phyloP scores from a whole-genome alignment of 2,329 filamentous ascomycete genomes.

The Periglandula ipomoeae region DNA sequence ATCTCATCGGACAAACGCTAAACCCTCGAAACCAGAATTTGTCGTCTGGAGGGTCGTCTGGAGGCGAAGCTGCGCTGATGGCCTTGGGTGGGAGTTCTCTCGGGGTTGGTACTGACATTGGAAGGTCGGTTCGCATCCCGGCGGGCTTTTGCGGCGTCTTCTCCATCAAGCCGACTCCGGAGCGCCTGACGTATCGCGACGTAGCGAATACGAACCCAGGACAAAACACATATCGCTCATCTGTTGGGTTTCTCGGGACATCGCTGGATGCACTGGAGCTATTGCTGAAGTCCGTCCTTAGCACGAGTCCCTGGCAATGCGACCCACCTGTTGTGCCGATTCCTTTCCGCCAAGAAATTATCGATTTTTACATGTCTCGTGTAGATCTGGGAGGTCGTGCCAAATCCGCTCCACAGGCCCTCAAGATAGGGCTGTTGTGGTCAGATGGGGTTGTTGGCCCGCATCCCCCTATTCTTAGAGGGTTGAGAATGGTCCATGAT shows the following conservation, averaged over 20 bases:
- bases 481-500: too few relatives aligned
- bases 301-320: constrained; percentile 16
- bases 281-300: constrained; percentile 16
- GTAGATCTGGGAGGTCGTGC: too few relatives aligned
- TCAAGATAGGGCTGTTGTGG: constrained; percentile 34
- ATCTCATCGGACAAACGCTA: constrained; percentile 48
- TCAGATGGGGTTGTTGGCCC: constrained; percentile 27
- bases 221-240: constrained; percentile 16
- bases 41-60: constrained; percentile 53
- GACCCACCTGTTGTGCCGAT: constrained; percentile 24
- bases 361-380: too few relatives aligned
- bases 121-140: constrained; percentile 23
- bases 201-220: too few relatives aligned
- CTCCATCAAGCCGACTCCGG: constrained; percentile 10
- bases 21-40: constrained; percentile 52
- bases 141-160: constrained; percentile 18
- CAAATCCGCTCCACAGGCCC: too few relatives aligned
- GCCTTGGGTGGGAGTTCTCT: constrained; percentile 28
- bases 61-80: constrained; percentile 38
- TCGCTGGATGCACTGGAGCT: constrained; percentile 26
- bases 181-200: too few relatives aligned
- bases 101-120: constrained; percentile 30
- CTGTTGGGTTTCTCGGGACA: constrained; percentile 18
- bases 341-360: constrained; percentile 12
- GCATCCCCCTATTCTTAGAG: constrained; percentile 22